phyloP scores from a whole-genome alignment of 2,329 filamentous ascomycete genomes.

The Fusarium transvaalense region DNA sequence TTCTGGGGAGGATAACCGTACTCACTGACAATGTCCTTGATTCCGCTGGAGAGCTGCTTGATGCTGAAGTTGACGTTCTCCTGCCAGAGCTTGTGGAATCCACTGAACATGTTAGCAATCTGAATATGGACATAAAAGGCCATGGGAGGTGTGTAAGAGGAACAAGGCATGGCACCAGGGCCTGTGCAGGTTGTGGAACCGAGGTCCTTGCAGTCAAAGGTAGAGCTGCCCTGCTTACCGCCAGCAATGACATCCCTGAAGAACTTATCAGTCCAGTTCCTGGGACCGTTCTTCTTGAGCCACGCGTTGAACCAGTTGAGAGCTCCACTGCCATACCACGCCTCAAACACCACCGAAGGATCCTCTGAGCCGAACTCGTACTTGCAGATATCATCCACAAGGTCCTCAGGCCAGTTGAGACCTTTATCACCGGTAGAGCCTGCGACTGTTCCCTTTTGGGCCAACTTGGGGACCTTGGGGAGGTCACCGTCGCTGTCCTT shows the following conservation, averaged over 20 bases:
- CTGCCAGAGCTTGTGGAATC: slow-evolving; percentile 14
- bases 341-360: not conserved
- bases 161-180: slow-evolving; percentile 3
- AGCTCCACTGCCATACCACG: not conserved
- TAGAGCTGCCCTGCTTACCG: not conserved
- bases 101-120: slow-evolving; percentile 21
- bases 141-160: slow-evolving; percentile 5
- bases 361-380: not conserved
- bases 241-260: slow-evolving; percentile 1
- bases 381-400: not conserved
- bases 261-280: not conserved
- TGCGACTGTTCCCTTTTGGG: not conserved
- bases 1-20: slow-evolving; percentile 17
- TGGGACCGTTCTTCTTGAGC: not conserved
- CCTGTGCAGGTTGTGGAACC: not conserved
- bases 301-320: not conserved
- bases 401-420: not conserved
- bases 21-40: slow-evolving; percentile 16
- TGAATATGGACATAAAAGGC: slow-evolving; percentile 27
- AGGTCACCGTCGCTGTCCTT: not conserved
- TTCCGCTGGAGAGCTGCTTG: slow-evolving; percentile 1
- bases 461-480: not conserved
- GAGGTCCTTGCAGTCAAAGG: not conserved
- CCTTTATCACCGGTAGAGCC: not conserved
- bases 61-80: slow-evolving; percentile 9